Evolutionary conservation across 768 basidiomycete genomes (phyloP), one percentile per base, ranked within the genome.

Genomic region (Amanita subjunquillea): DNA sequence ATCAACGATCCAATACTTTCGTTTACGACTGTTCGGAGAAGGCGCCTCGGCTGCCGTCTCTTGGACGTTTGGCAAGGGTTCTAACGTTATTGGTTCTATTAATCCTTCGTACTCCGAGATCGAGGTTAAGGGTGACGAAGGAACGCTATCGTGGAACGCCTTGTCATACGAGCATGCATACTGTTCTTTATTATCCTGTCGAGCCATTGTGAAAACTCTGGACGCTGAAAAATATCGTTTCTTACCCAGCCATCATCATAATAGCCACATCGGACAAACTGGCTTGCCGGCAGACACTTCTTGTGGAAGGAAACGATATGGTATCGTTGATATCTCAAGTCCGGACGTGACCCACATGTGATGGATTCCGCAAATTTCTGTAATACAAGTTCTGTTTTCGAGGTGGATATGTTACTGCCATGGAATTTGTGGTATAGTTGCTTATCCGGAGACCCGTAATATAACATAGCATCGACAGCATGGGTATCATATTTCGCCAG

Each of bases 171-270:
- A 23, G 22, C 17, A 12, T 22, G 41, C 23, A 42, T 42, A 25
- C n/a, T 17, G 44, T n/a, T 46, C 44, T 29, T 15, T 30, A 30
- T 6, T 7, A 15, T 20, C 7, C 44, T 46, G 30, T 37, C 37
- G 20, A 49, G 48, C 23, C 36, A 37, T 37, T 6, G 20, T 20
- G 17, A 36, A 20, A 20, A 22, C n/a, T 36, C 34, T 37, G 10
- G 10, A 22, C 25, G 4, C 37, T 4, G n/a, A n/a, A 50, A 25
- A 13, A 50, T 22, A 40, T 10, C 6, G n/a, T 22, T 17, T 25
- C 32, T 45, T 53, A 53, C 51, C 51, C 42, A 53, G 27, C 34
- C 43, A 4, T 44, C 37, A 53, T 53, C 51, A 38, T 53, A 53
- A n/a, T 53, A 53, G 13, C 51, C 51, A 9, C 13, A 15, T 46